Conservation (phyloP, 306 rosid genomes). For the Castanopsis chinensis region DNA sequence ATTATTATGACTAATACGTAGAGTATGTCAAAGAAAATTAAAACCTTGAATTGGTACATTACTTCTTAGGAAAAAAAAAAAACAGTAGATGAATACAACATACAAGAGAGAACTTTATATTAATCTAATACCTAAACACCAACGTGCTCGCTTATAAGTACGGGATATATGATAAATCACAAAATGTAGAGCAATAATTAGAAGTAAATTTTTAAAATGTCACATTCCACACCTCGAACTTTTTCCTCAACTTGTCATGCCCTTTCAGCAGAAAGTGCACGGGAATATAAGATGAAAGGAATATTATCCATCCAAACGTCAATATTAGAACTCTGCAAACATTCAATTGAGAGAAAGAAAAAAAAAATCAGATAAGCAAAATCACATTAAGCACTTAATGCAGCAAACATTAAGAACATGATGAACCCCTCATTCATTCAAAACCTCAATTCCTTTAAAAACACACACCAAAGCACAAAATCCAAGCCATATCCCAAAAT, state of each 20-base stretch:
- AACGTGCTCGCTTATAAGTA: not conserved
- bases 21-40: too few relatives aligned
- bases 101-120: not conserved
- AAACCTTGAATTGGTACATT: not conserved
- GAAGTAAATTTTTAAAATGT: not conserved
- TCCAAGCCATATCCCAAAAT: not conserved
- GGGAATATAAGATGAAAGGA: constrained; percentile 82
- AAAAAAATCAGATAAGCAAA: not conserved
- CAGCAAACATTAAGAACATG: not conserved
- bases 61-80: not conserved
- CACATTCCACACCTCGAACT: constrained; percentile 67
- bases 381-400: not conserved
- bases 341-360: constrained; percentile 2
- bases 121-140: not conserved
- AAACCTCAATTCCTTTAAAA: not conserved
- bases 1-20: too few relatives aligned
- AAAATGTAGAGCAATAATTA: not conserved
- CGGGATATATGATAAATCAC: not conserved
- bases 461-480: not conserved
- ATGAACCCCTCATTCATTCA: not conserved
- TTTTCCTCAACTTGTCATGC: constrained; percentile 65
- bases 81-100: not conserved
- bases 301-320: constrained; percentile 90
- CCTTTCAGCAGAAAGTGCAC: constrained; percentile 75
- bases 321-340: constrained; percentile 74